Evolutionary conservation across 2,329 filamentous ascomycete species (phyloP).

Genomic region (Ascochyta clinopodiicola): DNA sequence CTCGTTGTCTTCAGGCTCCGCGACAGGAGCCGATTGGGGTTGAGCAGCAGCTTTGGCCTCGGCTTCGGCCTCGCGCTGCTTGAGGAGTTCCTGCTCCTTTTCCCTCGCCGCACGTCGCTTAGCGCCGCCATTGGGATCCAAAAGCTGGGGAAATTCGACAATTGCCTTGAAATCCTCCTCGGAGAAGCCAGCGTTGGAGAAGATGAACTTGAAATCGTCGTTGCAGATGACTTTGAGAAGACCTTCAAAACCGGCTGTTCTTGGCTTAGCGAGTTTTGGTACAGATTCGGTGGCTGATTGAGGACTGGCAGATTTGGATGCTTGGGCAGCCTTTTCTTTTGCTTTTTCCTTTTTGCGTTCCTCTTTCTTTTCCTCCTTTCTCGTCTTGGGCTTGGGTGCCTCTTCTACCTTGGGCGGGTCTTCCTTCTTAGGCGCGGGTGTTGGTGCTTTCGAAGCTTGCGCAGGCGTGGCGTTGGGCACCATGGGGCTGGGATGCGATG

Average conservation of each 20-base stretch:
- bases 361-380: conserved; percentile 31
- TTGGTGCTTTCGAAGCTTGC: conserved; percentile 34
- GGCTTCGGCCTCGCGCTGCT: conserved; percentile 57
- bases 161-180: conserved; percentile 60
- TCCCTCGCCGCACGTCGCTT: conserved; percentile 76
- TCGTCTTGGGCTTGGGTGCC: conserved; percentile 33
- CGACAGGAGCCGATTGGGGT: conserved; percentile 20
- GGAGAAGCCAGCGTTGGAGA: conserved; percentile 52
- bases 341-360: conserved; percentile 32
- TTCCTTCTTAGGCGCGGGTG: conserved; percentile 29
- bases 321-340: conserved; percentile 35
- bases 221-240: conserved; percentile 50
- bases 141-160: conserved; percentile 73
- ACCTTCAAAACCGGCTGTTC: conserved; percentile 39
- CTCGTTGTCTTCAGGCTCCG: conserved; percentile 74
- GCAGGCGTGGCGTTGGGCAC: conserved; percentile 56
- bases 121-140: conserved; percentile 81
- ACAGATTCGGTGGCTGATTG: conserved; percentile 21
- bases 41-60: conserved; percentile 56
- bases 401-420: conserved; percentile 36
- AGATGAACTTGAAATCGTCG: conserved; percentile 61
- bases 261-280: conserved; percentile 25
- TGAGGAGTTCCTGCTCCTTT: conserved; percentile 66
- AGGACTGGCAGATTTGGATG: conserved; percentile 38
- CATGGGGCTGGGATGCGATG: conserved; percentile 81